Base-by-base conservation (phyloP, 2,329 filamentous ascomycete species). In the Atkinsonella hypoxylon region DNA sequence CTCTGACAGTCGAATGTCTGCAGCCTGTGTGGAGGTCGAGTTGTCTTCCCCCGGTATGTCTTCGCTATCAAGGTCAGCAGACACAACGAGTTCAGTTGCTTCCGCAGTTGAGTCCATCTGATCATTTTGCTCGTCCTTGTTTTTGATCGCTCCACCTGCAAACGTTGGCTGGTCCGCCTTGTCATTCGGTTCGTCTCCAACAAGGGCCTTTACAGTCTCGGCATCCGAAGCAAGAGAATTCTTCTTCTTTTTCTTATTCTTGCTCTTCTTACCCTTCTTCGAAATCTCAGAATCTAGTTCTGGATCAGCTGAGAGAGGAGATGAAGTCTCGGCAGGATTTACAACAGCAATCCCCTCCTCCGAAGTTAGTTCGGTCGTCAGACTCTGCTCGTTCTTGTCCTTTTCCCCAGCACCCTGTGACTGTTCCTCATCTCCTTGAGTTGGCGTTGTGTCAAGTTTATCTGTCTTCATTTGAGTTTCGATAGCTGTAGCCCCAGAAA, bases 211-310 rank as follows among this genome's bases (percentile, higher is more conserved):
- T 12, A 12, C 30, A 34, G 46, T 31, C 10, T 12, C 9, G n/a
- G 48, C 39, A 15, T 54, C 51, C 44, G 42, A 34, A 15, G 52
- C 51, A 7, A 49, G 32, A 26, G 54, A 49, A 26, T 53, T 55
- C 47, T 53, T 57, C 50, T 58, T 57, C 42, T 51, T 53, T 43
- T 56, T n/a, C 26, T 26, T 26, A 1, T 26, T 26, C 7, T 26
- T 57, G 45, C 51, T 51, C 41, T 53, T 52, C 26, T 54, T 51
- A 10, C 42, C 42, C 38, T 54, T 52, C 47, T 52, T 50, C 2
- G 53, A 31, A 42, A 41, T 32, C 38, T 51, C 45, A 15, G 44
- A 42, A 36, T 52, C 47, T 12, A 32, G 26, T 13, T 52, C 51
- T 12, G 41, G 30, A 17, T 52, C 45, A 34, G n/a, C 45, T 13